Percentiles rank a stretch among this genome's conserved stretches.
Evolutionary conservation across 2,329 filamentous ascomycete species (phyloP).

Genomic region (Colletotrichum sp.): DNA sequence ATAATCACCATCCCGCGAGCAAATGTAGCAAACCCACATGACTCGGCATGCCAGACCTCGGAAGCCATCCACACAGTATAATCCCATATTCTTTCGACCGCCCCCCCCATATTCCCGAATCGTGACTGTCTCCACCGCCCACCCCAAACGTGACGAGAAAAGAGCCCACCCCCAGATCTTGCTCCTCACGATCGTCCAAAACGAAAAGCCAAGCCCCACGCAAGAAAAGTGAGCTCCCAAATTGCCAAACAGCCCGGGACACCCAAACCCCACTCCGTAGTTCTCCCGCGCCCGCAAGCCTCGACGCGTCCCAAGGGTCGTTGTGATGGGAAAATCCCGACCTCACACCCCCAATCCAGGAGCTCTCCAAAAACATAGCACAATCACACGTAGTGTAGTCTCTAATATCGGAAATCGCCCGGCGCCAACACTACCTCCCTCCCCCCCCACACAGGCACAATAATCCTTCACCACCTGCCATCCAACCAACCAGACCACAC

Average conservation of each 20-base stretch:
- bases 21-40: neutral
- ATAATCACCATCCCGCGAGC: neutral
- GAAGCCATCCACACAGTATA: neutral
- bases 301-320: neutral
- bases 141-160: neutral
- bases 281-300: neutral
- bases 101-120: neutral
- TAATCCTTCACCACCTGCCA: neutral
- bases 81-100: neutral
- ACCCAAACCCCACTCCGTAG: neutral
- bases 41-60: neutral
- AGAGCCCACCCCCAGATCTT: neutral
- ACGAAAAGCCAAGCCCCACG: neutral
- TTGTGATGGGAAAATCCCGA: neutral
- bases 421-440: neutral
- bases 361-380: neutral
- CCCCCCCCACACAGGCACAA: neutral
- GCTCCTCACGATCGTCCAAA: neutral
- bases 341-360: neutral
- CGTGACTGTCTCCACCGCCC: neutral
- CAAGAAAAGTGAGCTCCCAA: neutral
- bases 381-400: neutral
- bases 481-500: neutral
- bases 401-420: neutral
- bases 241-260: neutral